Evolutionary conservation across 2,329 filamentous ascomycete genomes (phyloP).

Genomic region (Aspergillus sp.): DNA sequence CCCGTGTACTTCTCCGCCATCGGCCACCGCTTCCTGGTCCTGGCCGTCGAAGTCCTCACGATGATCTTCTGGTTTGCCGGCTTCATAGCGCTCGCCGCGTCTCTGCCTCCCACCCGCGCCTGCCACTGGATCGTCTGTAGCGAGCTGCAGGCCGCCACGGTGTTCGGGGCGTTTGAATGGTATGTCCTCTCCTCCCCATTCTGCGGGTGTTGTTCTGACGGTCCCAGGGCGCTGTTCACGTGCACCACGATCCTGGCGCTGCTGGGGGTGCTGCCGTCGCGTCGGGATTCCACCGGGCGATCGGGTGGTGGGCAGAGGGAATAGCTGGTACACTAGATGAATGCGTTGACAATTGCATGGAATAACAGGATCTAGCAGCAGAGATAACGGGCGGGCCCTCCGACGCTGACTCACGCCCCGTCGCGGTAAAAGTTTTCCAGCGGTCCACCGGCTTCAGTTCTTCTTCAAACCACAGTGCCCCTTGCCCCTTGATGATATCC

Average conservation of each 20-base stretch:
- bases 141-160: constrained; percentile 45
- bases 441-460: too few relatives aligned
- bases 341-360: too few relatives aligned
- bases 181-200: constrained; percentile 14
- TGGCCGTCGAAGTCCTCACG: constrained; percentile 61
- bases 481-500: too few relatives aligned
- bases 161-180: constrained; percentile 43
- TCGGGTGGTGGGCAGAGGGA: too few relatives aligned
- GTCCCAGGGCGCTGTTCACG: constrained; percentile 34
- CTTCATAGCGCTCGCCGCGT: constrained; percentile 65
- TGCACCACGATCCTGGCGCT: constrained; percentile 42
- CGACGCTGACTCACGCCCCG: too few relatives aligned
- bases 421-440: too few relatives aligned
- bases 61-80: constrained; percentile 87
- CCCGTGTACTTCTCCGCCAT: constrained; percentile 53
- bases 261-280: constrained; percentile 38
- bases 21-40: constrained; percentile 56
- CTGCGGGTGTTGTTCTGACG: constrained; percentile 1
- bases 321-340: too few relatives aligned
- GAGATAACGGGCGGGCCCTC: too few relatives aligned
- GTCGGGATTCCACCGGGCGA: constrained; percentile 19
- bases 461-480: too few relatives aligned
- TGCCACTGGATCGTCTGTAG: constrained; percentile 50
- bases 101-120: constrained; percentile 47
- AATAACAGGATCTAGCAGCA: too few relatives aligned